Conservation (phyloP, 2,329 filamentous ascomycete genomes). For the Aaosphaeria arxii region DNA sequence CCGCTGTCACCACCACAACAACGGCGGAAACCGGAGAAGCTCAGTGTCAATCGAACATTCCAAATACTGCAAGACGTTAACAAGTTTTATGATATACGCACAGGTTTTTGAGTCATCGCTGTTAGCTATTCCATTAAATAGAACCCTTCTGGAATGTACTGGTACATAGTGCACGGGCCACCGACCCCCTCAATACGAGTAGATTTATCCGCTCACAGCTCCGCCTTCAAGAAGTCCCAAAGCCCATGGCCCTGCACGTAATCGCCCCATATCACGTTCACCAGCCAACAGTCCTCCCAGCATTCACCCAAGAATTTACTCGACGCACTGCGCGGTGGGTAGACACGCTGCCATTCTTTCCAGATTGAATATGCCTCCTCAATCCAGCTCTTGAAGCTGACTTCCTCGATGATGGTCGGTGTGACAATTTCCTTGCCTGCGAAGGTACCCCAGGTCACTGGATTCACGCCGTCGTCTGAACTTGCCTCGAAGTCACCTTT, state of each 20-base stretch:
- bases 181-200: too few relatives aligned
- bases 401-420: constrained; percentile 93
- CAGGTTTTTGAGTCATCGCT: too few relatives aligned
- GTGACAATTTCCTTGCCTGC: constrained; percentile 94
- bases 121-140: too few relatives aligned
- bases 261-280: constrained; percentile 85
- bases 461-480: constrained; percentile 70
- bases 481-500: constrained; percentile 74
- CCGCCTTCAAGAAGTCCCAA: constrained; percentile 61
- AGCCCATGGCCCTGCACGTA: constrained; percentile 68
- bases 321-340: constrained; percentile 69
- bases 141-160: too few relatives aligned
- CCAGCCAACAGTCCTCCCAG: constrained; percentile 75
- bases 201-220: too few relatives aligned
- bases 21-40: too few relatives aligned
- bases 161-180: too few relatives aligned
- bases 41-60: too few relatives aligned
- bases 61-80: too few relatives aligned
- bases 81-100: too few relatives aligned
- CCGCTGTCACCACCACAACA: too few relatives aligned
- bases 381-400: constrained; percentile 89
- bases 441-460: constrained; percentile 96
- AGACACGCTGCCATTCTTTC: constrained; percentile 89
- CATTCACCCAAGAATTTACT: constrained; percentile 67
- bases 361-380: constrained; percentile 97